Evolutionary conservation across 1,139 yeast genomes (phyloP).

Genomic region (Yamadazyma mexicana): DNA sequence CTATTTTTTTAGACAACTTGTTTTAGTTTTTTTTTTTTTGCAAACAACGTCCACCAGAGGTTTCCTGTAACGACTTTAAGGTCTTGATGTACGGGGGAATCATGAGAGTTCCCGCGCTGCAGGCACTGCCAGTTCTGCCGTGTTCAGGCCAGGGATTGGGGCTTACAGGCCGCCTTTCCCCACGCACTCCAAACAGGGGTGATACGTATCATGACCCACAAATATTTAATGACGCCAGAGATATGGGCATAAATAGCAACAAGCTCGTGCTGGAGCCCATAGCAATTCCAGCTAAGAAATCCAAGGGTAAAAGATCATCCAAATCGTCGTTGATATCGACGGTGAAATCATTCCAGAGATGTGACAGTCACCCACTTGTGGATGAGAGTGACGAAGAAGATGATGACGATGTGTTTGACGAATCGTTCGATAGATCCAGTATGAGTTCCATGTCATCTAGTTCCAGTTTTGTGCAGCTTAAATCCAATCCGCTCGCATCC

Average conservation of each 20-base stretch:
- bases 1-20: too few species aligned
- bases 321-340: conserved; percentile 1
- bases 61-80: too few species aligned
- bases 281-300: background rate
- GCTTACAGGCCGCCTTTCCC: too few species aligned
- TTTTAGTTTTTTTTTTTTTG: too few species aligned
- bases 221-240: too few species aligned
- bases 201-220: too few species aligned
- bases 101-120: too few species aligned
- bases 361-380: conserved; percentile 9
- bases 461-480: conserved; percentile 4
- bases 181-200: too few species aligned
- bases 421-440: conserved; percentile 11
- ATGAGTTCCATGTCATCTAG: conserved; percentile 1
- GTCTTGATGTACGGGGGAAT: too few species aligned
- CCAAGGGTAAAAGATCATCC: background rate
- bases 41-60: too few species aligned
- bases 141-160: too few species aligned
- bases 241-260: background rate
- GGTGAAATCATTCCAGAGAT: conserved; percentile 1
- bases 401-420: conserved; percentile 14
- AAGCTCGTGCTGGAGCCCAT: background rate
- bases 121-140: too few species aligned
- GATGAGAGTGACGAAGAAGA: conserved; percentile 14
- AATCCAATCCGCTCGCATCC: conserved; percentile 3